phyloP scores from a whole-genome alignment of 1,139 yeast genomes.

The Kodamaea derodonti region DNA sequence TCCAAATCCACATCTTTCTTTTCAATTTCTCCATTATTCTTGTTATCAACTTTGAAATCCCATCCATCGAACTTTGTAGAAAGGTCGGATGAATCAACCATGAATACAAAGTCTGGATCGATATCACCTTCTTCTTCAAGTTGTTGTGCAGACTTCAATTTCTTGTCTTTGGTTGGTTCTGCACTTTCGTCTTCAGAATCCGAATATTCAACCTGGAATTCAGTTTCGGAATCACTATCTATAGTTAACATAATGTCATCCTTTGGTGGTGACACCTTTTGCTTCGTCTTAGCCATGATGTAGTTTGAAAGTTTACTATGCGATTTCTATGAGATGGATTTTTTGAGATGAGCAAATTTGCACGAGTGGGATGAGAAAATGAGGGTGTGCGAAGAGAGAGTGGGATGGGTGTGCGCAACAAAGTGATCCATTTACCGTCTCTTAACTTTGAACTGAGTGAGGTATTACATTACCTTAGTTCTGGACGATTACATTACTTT shows the following conservation, averaged over 20 bases:
- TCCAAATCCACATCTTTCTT: conserved; percentile 80
- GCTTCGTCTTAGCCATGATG: conserved; percentile 16
- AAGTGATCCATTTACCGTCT: too few relatives aligned
- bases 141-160: conserved; percentile 16
- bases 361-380: conserved; percentile 8
- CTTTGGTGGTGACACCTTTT: conserved; percentile 8
- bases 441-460: too few relatives aligned
- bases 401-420: too few relatives aligned
- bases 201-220: conserved; percentile 13
- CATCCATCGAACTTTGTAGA: conserved; percentile 64
- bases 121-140: conserved; percentile 42
- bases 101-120: conserved; percentile 69
- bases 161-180: conserved; percentile 13
- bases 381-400: not conserved
- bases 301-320: too few relatives aligned
- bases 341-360: too few relatives aligned
- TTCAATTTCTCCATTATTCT: conserved; percentile 6
- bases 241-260: conserved; percentile 32
- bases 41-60: conserved; percentile 62
- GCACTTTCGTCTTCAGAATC: conserved; percentile 20
- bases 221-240: conserved; percentile 64
- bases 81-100: conserved; percentile 55
- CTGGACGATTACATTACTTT: too few relatives aligned
- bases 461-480: too few relatives aligned
- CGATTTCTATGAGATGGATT: too few relatives aligned